These are phyloP conservation scores for Carex arenaria DNA, from an alignment of 202 grass and related monocot species.

Conservation along the genomic window DNA sequence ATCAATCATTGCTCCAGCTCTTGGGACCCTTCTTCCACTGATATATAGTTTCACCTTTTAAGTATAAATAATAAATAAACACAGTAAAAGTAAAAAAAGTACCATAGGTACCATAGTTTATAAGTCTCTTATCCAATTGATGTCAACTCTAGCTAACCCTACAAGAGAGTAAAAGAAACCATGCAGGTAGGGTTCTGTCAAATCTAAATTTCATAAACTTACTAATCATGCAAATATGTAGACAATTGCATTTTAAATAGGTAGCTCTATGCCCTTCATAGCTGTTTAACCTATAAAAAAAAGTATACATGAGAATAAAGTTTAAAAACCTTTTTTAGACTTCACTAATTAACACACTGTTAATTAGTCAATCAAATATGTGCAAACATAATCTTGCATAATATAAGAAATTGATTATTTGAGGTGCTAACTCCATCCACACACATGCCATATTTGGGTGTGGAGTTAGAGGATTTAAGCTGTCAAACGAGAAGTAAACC, in stretches of 20 bases:
- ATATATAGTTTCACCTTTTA: constrained; percentile 33
- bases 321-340: background rate
- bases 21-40: constrained; percentile 31
- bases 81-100: constrained; percentile 12
- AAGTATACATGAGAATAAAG: background rate
- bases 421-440: background rate
- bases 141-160: constrained; percentile 8
- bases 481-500: too few relatives aligned
- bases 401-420: background rate
- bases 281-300: background rate
- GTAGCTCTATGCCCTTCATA: background rate
- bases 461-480: too few relatives aligned
- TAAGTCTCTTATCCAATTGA: constrained; percentile 23
- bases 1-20: constrained; percentile 68
- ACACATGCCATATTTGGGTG: background rate
- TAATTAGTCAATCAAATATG: background rate
- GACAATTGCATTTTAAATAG: background rate
- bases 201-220: background rate
- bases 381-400: background rate
- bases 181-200: background rate
- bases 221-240: background rate
- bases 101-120: background rate
- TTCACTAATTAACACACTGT: background rate
- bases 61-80: constrained; percentile 10
- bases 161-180: background rate